A percentile compares a stretch with the other conserved stretches of the same genome.
Evolutionary conservation across 371 early-diverging fungal species (phyloP).

Genomic region (Batrachochytrium dendrobatidis): DNA sequence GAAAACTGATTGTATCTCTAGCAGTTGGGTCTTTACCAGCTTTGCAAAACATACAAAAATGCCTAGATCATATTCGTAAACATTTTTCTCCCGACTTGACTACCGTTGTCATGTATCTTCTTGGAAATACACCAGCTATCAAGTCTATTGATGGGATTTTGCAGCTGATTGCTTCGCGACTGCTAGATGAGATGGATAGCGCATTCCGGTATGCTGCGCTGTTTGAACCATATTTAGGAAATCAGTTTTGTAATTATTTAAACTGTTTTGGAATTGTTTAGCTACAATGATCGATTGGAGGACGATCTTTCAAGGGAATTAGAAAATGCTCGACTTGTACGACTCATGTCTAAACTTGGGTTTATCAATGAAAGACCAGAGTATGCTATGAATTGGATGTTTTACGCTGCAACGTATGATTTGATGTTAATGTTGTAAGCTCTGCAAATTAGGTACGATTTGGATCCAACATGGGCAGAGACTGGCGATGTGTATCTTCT

Average conservation of each 20-base stretch:
- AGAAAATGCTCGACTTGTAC: conserved; percentile 81
- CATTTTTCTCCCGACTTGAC: conserved; percentile 72
- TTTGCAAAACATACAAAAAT: conserved; percentile 58
- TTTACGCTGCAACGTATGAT: not conserved
- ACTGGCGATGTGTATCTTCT: conserved; percentile 93
- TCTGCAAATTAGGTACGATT: conserved; percentile 53
- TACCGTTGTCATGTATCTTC: conserved; percentile 69
- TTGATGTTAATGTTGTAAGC: not conserved
- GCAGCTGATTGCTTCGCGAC: conserved; percentile 68
- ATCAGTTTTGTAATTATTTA: not conserved
- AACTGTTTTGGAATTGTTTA: conserved; percentile 22
- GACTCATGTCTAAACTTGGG: conserved; percentile 78
- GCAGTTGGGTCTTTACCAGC: conserved; percentile 72
- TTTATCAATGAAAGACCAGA: conserved; percentile 94
- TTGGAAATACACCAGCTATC: conserved; percentile 64
- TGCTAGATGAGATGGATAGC: conserved; percentile 66
- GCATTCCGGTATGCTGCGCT: conserved; percentile 49
- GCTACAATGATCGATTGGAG: conserved; percentile 73
- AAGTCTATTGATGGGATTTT: conserved; percentile 81
- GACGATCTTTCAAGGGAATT: conserved; percentile 68
- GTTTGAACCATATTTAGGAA: not conserved
- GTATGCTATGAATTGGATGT: conserved; percentile 25
- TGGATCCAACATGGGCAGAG: conserved; percentile 91
- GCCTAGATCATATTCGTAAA: conserved; percentile 65
- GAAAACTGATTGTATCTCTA: conserved; percentile 73